Percentiles rank a stretch among this genome's conserved stretches.
phyloP scores from a whole-genome alignment of 768 basidiomycete species.

The Hysterangium stoloniferum region DNA sequence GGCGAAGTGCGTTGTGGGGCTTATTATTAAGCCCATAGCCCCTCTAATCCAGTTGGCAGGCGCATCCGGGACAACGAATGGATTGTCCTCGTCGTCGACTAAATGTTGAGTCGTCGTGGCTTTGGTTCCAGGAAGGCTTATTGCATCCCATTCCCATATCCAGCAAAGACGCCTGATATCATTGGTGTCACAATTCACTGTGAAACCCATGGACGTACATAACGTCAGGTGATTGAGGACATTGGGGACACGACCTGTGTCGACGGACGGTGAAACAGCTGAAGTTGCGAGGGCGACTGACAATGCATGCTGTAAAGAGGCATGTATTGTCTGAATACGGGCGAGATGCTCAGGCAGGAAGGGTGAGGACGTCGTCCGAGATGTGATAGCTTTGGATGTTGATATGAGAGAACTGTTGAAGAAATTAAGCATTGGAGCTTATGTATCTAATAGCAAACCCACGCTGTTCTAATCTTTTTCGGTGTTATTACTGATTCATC shows the following conservation, averaged over 20 bases:
- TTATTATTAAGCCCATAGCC: slow-evolving; percentile 71
- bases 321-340: slow-evolving; percentile 57
- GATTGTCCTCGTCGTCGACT: slow-evolving; percentile 56
- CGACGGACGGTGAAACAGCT: slow-evolving; percentile 66
- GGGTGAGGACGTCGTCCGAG: slow-evolving; percentile 24
- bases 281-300: slow-evolving; percentile 81
- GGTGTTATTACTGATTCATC: slow-evolving; percentile 51
- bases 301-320: slow-evolving; percentile 70
- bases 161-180: slow-evolving; percentile 75
- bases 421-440: slow-evolving; percentile 1
- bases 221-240: slow-evolving; percentile 74
- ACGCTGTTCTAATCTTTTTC: slow-evolving; percentile 59
- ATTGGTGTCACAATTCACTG: slow-evolving; percentile 54
- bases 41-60: slow-evolving; percentile 57
- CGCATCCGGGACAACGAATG: slow-evolving; percentile 45
- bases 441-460: slow-evolving; percentile 18
- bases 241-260: slow-evolving; percentile 68
- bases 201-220: slow-evolving; percentile 57
- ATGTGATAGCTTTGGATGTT: slow-evolving; percentile 33
- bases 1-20: slow-evolving; percentile 64
- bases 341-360: slow-evolving; percentile 50
- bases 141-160: slow-evolving; percentile 83
- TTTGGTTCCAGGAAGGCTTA: slow-evolving; percentile 27
- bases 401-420: slow-evolving; percentile 49
- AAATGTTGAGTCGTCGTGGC: slow-evolving; percentile 8